Evolutionary conservation across 805 yeast species (phyloP).

Genomic region (Osmozyma mogii): DNA sequence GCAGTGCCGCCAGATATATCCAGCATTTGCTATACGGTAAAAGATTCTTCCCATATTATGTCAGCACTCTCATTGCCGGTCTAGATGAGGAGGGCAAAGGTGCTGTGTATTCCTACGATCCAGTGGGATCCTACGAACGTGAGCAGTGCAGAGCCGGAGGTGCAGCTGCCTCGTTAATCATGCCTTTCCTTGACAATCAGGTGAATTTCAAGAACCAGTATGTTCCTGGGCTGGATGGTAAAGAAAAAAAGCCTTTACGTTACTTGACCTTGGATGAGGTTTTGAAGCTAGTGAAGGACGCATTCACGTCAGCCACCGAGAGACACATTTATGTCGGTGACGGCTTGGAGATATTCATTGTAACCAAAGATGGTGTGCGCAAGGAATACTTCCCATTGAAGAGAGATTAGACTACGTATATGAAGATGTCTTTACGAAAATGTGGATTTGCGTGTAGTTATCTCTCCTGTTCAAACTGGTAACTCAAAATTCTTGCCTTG

Average conservation of each 20-base stretch:
- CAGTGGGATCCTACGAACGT: conserved; percentile 95
- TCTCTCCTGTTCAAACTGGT: conserved; percentile 37
- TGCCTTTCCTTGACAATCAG: conserved; percentile 97
- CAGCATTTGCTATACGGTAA: conserved; percentile 89
- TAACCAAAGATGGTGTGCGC: conserved; percentile 88
- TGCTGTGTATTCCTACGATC: conserved; percentile 92
- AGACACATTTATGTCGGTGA: conserved; percentile 99
- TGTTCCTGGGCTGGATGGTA: conserved; percentile 71
- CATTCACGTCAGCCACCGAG: conserved; percentile 94
- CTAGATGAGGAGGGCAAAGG: conserved; percentile 89
- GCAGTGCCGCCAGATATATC: conserved; percentile 80
- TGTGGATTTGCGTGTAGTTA: no score
- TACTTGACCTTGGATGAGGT: conserved; percentile 79
- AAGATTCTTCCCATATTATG: conserved; percentile 95
- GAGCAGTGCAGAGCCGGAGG: conserved; percentile 98
- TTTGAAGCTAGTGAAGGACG: conserved; percentile 80
- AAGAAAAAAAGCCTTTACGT: conserved; percentile 49
- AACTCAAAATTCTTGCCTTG: conserved; percentile 70
- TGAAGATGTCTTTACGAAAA: no score
- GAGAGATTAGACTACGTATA: conserved; percentile 76
- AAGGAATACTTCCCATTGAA: conserved; percentile 79
- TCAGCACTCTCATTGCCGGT: conserved; percentile 91
- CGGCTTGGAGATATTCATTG: conserved; percentile 82
- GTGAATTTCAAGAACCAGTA: conserved; percentile 92
- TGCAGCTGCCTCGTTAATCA: conserved; percentile 89